phyloP scores from a whole-genome alignment of 768 basidiomycete genomes.

The Russula dissimulans region DNA sequence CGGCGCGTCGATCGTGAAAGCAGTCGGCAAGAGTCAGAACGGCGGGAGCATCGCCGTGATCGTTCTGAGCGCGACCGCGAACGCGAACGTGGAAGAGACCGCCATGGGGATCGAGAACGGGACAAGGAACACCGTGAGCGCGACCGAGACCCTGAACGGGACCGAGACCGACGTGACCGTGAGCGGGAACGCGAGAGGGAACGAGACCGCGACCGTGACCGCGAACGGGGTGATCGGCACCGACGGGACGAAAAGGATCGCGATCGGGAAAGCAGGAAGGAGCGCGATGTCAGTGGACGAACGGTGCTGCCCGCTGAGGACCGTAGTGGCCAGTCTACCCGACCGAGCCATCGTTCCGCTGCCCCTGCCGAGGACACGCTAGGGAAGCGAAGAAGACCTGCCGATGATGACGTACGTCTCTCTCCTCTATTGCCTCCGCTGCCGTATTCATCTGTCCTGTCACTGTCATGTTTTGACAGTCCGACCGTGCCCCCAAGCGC shows the following conservation, averaged over 20 bases:
- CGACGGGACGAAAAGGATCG: slow-evolving; percentile 42
- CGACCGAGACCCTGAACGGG: slow-evolving; percentile 24
- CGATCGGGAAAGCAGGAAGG: slow-evolving; percentile 54
- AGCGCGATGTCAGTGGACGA: slow-evolving; percentile 38
- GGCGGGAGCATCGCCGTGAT: slow-evolving; percentile 29
- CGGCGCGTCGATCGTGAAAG: slow-evolving; percentile 44
- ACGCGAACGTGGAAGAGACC: slow-evolving; percentile 24
- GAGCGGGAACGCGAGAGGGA: slow-evolving; percentile 24
- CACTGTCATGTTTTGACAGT: slow-evolving; percentile 29
- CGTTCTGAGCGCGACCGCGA: slow-evolving; percentile 31
- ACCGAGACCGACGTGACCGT: slow-evolving; percentile 22
- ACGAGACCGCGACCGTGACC: slow-evolving; percentile 24
- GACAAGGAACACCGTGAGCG: slow-evolving; percentile 25
- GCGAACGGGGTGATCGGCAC: slow-evolving; percentile 20
- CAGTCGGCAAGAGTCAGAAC: slow-evolving; percentile 30
- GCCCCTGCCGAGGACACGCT: slow-evolving; percentile 51
- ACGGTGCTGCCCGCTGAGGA: slow-evolving; percentile 40
- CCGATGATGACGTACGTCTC: slow-evolving; percentile 64
- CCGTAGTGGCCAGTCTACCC: slow-evolving; percentile 40
- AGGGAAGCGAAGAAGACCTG: slow-evolving; percentile 59
- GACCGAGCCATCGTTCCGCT: slow-evolving; percentile 48
- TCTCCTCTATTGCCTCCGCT: neutral
- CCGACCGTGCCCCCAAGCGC: slow-evolving; percentile 73
- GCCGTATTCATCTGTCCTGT: neutral
- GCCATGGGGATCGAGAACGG: slow-evolving; percentile 23